A percentile compares a stretch with the other conserved stretches of the same genome.
Conservation (phyloP, 169 alveolate genomes). For the Plasmodium inui region DNA sequence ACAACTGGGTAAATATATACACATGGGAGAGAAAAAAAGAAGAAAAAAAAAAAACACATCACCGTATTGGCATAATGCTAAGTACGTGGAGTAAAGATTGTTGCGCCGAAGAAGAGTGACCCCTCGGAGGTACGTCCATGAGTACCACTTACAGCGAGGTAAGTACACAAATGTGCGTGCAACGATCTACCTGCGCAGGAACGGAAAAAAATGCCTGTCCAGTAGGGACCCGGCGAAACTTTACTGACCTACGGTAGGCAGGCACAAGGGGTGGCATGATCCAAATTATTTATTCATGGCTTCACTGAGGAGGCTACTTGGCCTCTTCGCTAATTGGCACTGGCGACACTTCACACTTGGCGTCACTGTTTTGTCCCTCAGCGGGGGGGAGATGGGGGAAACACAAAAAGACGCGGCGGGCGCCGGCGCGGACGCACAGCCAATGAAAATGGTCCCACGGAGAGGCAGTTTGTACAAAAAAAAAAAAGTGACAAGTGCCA, state of each 20-base stretch:
- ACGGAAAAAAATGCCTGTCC: background rate
- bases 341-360: background rate
- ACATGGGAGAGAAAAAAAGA: background rate
- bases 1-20: background rate
- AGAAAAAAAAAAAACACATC: background rate
- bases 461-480: background rate
- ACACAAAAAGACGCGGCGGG: background rate
- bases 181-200: background rate
- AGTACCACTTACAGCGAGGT: background rate
- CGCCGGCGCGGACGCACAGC: background rate
- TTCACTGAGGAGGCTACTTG: background rate
- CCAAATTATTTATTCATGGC: background rate
- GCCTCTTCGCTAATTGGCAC: background rate
- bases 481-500: background rate
- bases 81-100: background rate
- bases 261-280: background rate
- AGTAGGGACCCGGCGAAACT: background rate
- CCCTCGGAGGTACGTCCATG: background rate
- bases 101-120: background rate
- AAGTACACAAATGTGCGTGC: background rate
- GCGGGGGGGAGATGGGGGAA: background rate
- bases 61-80: background rate
- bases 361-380: background rate
- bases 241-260: background rate
- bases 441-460: background rate